Conservation (phyloP, 371 early-diverging fungal genomes). For the Gilbertella persicaria region DNA sequence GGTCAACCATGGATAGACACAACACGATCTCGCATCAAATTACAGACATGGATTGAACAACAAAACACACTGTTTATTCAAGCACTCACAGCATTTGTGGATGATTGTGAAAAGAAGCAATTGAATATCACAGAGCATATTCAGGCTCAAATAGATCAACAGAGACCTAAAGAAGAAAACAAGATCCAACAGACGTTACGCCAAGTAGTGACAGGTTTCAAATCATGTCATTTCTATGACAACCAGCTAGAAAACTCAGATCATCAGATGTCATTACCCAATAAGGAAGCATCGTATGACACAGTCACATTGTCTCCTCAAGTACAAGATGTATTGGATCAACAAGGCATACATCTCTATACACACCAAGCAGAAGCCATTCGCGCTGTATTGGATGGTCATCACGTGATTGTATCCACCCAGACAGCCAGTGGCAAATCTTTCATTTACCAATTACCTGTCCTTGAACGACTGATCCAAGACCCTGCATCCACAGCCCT, state of each 20-base stretch:
- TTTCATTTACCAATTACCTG: slow-evolving; percentile 73
- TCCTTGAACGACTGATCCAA: slow-evolving; percentile 52
- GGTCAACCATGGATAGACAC: slow-evolving; percentile 23
- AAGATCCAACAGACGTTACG: neutral
- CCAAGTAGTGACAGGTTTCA: slow-evolving; percentile 25
- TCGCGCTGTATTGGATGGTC: slow-evolving; percentile 36
- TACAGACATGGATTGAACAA: slow-evolving; percentile 31
- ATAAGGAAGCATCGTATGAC: slow-evolving; percentile 25
- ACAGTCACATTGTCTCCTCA: slow-evolving; percentile 6
- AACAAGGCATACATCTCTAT: slow-evolving; percentile 57
- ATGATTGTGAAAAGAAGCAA: slow-evolving; percentile 25
- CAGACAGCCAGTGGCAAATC: slow-evolving; percentile 85
- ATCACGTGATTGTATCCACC: slow-evolving; percentile 68
- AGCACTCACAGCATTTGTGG: slow-evolving; percentile 21
- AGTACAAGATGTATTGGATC: slow-evolving; percentile 27
- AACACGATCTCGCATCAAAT: slow-evolving; percentile 27
- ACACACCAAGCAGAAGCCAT: slow-evolving; percentile 74
- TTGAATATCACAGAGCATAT: neutral
- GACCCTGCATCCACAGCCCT: slow-evolving; percentile 48
- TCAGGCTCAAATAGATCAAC: neutral
- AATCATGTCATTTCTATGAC: slow-evolving; percentile 27
- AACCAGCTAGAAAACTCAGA: slow-evolving; percentile 28
- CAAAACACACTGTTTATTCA: slow-evolving; percentile 30
- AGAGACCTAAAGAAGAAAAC: slow-evolving; percentile 1
- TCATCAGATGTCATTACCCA: slow-evolving; percentile 21